Evolutionary conservation across 2,329 filamentous ascomycete genomes (phyloP), one percentile per base, ranked within the genome.

Genomic region (Pseudopithomyces chartarum): DNA sequence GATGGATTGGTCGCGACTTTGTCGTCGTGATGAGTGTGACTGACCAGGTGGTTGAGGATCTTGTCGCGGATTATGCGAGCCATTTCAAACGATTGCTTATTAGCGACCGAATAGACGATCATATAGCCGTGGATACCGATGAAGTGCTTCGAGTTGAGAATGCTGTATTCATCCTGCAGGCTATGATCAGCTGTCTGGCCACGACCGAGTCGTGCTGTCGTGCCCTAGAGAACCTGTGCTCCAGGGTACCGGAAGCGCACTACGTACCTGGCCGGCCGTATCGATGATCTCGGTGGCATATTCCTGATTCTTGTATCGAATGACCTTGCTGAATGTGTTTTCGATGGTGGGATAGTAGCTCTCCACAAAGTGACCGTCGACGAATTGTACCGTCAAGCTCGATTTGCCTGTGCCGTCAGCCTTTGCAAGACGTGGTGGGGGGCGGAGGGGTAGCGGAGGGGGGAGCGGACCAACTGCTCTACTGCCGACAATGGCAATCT

Each of bases 261-360:
- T 47, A 65, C 81, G 71, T 82, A 92, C 90, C 84, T 97, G 93
- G 58, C 95, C 95, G 52, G 95, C 95, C 26, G 95, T 99, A 76
- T 99, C 95, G 76, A 99, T 95, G 70, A 99, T 98, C 80, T 99
- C 95, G 12, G 93, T 97, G 50, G 91, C 88, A 78, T 88, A 99
- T 64, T 98, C 95, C 77, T 97, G 92, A 49, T 90, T 90, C 78
- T 95, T 96, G 78, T 90, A 90, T 69, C 91, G 90, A 76, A 99
- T 97, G 66, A 92, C 89, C 77, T 96, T 96, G 82, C 90, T 96
- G 76, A 99, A 99, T 2, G 94, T 98, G 78, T 98, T 99, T 78
- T 99, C 95, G 71, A 99, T 98, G 39, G 95, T 99, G 34, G 95
- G 95, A 77, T 99, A 99, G 80, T 99, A 99, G 78, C 91, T 96